These are phyloP conservation scores for Candida sphagnicola DNA, from an alignment of 805 yeast species.

Conservation along the genomic window DNA sequence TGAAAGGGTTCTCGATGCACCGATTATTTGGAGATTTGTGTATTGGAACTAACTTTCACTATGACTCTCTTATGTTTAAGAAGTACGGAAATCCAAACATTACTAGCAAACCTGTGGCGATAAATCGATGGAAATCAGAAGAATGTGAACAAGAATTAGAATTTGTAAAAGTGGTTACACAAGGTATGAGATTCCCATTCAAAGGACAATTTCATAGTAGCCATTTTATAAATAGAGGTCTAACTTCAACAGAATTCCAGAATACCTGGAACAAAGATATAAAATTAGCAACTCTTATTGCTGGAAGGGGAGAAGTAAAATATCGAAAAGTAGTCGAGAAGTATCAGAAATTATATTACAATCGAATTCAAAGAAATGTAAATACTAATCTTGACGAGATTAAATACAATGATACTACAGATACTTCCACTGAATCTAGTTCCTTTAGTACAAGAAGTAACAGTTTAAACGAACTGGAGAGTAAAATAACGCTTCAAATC, in stretches of 20 bases:
- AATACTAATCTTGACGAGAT: slow-evolving; percentile 13
- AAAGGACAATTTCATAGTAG: slow-evolving; percentile 4
- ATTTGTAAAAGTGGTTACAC: slow-evolving; percentile 2
- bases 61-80: slow-evolving; percentile 12
- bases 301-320: slow-evolving; percentile 21
- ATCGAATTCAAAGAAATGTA: slow-evolving; percentile 7
- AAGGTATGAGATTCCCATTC: slow-evolving; percentile 7
- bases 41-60: slow-evolving; percentile 9
- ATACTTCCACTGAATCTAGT: no score
- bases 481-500: background rate
- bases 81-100: slow-evolving; percentile 16
- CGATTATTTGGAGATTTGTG: slow-evolving; percentile 39
- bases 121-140: slow-evolving; percentile 31
- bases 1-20: slow-evolving; percentile 33
- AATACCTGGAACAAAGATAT: slow-evolving; percentile 12
- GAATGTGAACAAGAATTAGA: slow-evolving; percentile 26
- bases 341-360: slow-evolving; percentile 19
- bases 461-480: background rate
- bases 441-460: no score
- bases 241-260: background rate
- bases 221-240: background rate
- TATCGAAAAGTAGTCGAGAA: slow-evolving; percentile 18
- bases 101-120: slow-evolving; percentile 17
- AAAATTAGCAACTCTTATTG: slow-evolving; percentile 20
- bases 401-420: no score